phyloP scores from a whole-genome alignment of 306 rosid genomes.

The Trifolium fragiferum region DNA sequence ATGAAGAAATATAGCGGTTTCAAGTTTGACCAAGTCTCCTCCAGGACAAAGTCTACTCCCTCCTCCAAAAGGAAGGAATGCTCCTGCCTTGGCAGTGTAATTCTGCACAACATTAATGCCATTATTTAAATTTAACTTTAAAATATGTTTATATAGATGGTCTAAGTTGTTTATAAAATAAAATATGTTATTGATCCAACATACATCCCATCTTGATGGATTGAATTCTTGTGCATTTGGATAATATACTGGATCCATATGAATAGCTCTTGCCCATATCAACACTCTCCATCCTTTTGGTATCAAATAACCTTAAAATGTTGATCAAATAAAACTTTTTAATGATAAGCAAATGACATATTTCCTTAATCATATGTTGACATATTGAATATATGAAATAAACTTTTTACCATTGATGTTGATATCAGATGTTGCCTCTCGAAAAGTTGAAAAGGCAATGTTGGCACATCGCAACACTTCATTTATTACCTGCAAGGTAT shows the following conservation, averaged over 20 bases:
- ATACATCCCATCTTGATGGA: conserved; percentile 18
- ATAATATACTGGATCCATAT: conserved; percentile 36
- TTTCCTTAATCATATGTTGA: not conserved
- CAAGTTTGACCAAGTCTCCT: not conserved
- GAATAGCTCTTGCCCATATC: conserved; percentile 49
- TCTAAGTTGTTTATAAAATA: no score
- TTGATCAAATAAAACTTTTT: not conserved
- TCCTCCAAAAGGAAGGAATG: conserved; percentile 2
- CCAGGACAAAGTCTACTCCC: not conserved
- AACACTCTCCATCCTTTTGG: conserved; percentile 40
- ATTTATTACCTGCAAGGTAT: no score
- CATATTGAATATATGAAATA: not conserved
- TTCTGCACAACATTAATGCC: not conserved
- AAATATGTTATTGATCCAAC: not conserved
- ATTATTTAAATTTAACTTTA: no score
- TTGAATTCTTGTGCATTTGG: not conserved
- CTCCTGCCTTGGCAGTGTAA: not conserved
- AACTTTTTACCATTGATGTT: not conserved
- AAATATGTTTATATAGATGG: no score
- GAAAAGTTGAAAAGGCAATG: not conserved
- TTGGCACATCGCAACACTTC: no score
- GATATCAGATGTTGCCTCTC: not conserved
- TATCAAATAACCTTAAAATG: conserved; percentile 46
- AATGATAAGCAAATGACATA: not conserved
- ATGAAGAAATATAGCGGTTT: not conserved